These are phyloP conservation scores for Pseudocercospora pini-densiflorae DNA, from an alignment of 2,329 filamentous ascomycete species.

Conservation along the genomic window DNA sequence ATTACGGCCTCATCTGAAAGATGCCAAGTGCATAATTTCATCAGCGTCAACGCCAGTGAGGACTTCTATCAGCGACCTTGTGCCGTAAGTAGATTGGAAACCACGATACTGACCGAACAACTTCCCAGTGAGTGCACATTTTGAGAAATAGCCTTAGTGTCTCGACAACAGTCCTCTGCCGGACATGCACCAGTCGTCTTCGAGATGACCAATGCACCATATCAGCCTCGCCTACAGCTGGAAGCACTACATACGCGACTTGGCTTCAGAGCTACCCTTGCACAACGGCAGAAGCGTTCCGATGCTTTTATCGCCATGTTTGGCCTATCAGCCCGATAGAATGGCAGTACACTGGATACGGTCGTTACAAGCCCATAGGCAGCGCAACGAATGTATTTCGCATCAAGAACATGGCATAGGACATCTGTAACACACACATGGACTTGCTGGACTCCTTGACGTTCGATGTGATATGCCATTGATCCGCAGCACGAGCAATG, in stretches of 20 bases:
- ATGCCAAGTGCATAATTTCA: too few species aligned
- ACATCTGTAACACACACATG: background rate
- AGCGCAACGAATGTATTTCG: background rate
- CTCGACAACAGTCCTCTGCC: background rate
- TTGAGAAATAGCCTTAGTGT: background rate
- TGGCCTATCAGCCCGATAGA: background rate
- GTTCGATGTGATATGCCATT: background rate
- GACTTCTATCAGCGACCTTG: too few species aligned
- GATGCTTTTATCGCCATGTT: background rate
- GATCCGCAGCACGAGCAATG: background rate
- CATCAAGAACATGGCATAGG: background rate
- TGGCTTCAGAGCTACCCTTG: too few species aligned
- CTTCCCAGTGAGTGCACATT: background rate
- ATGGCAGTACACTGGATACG: too few species aligned
- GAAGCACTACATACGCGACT: too few species aligned
- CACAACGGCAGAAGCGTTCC: background rate
- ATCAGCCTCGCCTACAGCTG: too few species aligned
- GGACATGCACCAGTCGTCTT: background rate
- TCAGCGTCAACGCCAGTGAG: too few species aligned
- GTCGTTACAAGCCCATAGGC: background rate
- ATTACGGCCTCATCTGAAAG: too few species aligned
- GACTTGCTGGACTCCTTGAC: too few species aligned
- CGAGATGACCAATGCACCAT: too few species aligned
- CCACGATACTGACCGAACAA: too few species aligned
- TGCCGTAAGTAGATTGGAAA: too few species aligned